Base-by-base conservation (phyloP, 768 basidiomycete species). In the Sarcodon aspratus region DNA sequence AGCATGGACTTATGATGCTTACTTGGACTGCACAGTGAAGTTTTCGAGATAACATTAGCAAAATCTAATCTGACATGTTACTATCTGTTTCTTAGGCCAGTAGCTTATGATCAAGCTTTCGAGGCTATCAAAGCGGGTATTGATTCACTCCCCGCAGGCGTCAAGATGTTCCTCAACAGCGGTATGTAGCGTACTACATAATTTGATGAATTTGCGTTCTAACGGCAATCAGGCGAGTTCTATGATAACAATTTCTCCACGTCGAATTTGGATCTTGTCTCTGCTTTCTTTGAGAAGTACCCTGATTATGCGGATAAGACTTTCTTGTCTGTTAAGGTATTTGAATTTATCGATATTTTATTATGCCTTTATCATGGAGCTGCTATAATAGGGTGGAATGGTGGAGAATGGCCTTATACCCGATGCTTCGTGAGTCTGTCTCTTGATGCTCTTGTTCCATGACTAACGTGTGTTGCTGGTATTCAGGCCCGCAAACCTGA, bases 21-120 rank as follows among this genome's bases (percentile, higher is more conserved):
- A 27, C 21, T 5, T 27, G 21, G 21, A 27, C 21, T 27, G 21
- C 5, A 5, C 21, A 27, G 21, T 27, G 21, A 27, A 27, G 5
- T 3, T 27, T 27, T 27, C 5, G 21, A 27, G 21, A 27, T 27
- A 27, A 27, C 21, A 5, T 27, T 27, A 5, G 21, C 21, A 27
- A 27, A n/a, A 27, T 27, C 21, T 27, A 27, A 27, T 27, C 21
- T 27, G 21, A 27, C 5, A 27, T 5, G 21, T 27, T 27, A 27
- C 5, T 27, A 5, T 27, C 21, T 27, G 21, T 27, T 27, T 12
- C 66, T 71, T 9, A 61, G 57, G 13, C 66, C 69, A 9, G 61
- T 71, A 33, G 63, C 76, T 1, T 80, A 85, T 49, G 79, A 79
- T 47, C 69, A 76, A 33, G 74, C 74, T 8, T 82, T 85, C 52